Conservation (phyloP, 2,329 filamentous ascomycete species). For the Onygenales sp. region DNA sequence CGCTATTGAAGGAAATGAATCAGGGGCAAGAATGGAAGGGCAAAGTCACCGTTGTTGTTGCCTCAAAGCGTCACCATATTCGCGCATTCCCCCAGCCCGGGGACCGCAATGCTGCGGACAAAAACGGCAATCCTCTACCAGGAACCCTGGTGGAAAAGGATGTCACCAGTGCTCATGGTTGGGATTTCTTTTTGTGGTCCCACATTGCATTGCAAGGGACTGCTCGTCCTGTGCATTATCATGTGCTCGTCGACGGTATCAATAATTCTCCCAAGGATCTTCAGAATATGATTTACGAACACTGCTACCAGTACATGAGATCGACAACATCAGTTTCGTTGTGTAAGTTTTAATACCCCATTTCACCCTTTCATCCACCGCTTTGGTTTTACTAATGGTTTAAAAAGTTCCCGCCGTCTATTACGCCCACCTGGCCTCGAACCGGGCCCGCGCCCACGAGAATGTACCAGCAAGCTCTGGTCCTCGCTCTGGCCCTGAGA, state of each 20-base stretch:
- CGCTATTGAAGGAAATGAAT: slow-evolving; percentile 38
- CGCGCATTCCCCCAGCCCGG: slow-evolving; percentile 70
- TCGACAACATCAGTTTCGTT: slow-evolving; percentile 88
- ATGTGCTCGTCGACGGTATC: slow-evolving; percentile 76
- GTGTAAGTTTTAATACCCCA: slow-evolving; percentile 27
- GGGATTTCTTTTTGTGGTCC: slow-evolving; percentile 69
- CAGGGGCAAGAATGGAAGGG: slow-evolving; percentile 34
- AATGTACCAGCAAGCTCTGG: slow-evolving; percentile 33
- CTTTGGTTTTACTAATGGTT: slow-evolving; percentile 5
- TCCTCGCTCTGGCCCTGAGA: slow-evolving; percentile 29
- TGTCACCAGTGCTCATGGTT: slow-evolving; percentile 83
- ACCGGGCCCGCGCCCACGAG: slow-evolving; percentile 70
- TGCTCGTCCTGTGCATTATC: slow-evolving; percentile 83
- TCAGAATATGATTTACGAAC: slow-evolving; percentile 85
- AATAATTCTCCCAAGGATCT: slow-evolving; percentile 57
- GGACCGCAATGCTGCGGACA: slow-evolving; percentile 48
- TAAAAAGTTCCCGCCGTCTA: slow-evolving; percentile 66
- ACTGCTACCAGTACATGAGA: slow-evolving; percentile 86
- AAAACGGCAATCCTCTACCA: slow-evolving; percentile 71
- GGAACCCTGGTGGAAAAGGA: slow-evolving; percentile 82
- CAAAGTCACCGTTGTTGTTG: slow-evolving; percentile 77
- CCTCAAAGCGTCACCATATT: slow-evolving; percentile 88
- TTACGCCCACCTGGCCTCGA: slow-evolving; percentile 84
- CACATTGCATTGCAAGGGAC: slow-evolving; percentile 87
- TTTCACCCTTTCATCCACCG: neutral